Conservation (phyloP, 768 basidiomycete species). For the Ramaria rubella region DNA sequence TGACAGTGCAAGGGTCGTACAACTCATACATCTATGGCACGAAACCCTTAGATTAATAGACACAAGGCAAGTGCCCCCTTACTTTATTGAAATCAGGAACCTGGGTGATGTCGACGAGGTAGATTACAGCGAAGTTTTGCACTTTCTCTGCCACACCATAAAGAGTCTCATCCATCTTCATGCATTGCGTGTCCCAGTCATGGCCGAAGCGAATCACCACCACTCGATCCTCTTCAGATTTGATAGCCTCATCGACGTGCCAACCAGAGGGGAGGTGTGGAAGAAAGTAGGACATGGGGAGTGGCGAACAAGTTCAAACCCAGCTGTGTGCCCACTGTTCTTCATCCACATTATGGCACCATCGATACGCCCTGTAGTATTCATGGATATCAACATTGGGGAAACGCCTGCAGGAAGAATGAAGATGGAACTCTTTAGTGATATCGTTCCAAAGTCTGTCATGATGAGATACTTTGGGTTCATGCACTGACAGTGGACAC, state of each 20-base stretch:
- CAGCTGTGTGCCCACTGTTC: neutral
- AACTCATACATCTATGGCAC: constrained; percentile 87
- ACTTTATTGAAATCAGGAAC: constrained; percentile 99
- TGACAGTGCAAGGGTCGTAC: constrained; percentile 95
- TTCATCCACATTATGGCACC: neutral
- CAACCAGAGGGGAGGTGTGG: constrained; percentile 83
- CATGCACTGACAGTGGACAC: neutral
- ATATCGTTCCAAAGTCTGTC: constrained; percentile 97
- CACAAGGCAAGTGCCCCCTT: constrained; percentile 15
- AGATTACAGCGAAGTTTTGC: constrained; percentile 98
- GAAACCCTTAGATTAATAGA: neutral
- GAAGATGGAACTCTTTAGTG: constrained; percentile 97
- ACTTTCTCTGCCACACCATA: constrained; percentile 91
- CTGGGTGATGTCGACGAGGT: constrained; percentile 89
- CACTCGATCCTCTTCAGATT: constrained; percentile 93
- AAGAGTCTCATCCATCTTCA: constrained; percentile 98
- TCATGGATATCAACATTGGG: constrained; percentile 95
- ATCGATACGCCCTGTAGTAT: constrained; percentile 71
- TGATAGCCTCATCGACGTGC: constrained; percentile 99
- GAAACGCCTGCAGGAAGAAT: constrained; percentile 92
- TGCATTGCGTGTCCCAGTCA: constrained; percentile 90
- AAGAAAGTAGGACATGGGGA: constrained; percentile 73
- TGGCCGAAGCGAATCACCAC: constrained; percentile 94
- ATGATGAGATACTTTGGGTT: constrained; percentile 23
- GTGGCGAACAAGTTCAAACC: neutral